Evolutionary conservation across 2,329 filamentous ascomycete species (phyloP), one percentile per base, ranked within the genome.

Genomic region (Hypoxylon sp.): DNA sequence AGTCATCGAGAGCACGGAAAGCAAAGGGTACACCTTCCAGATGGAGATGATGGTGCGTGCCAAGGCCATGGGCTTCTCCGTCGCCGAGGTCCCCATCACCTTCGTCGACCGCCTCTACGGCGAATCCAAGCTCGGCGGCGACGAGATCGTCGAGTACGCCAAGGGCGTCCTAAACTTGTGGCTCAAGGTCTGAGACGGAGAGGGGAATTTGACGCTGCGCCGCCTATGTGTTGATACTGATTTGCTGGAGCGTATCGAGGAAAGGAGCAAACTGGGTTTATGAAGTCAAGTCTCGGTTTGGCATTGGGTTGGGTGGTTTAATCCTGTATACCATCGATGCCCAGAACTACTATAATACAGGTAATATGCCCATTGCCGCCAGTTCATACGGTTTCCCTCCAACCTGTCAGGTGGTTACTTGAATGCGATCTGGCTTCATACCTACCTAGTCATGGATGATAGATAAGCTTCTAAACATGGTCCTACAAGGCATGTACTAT

Each of bases 11-110:
- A 92, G 87, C 79, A 97, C 93, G 7, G 91, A 97, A 84, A 95
- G 92, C 77, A 97, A 98, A 82, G 95, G 95, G 2, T 99, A 98
- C 79, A 94, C 91, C 41, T 99, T 99, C 85, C 95, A 99, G 87
- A 99, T 99, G 95, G 94, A 97, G 85, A 91, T 99, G 89, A 98
- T 97, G 90, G 94, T 98, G 7, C 86, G 94, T 65, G 95, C 95
- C 32, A 97, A 97, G 87, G 92, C 91, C 15, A 94, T 97, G 92
- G 94, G 95, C 0, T 97, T 88, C 82, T 91, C 89, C 37, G 94
- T 99, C 30, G 92, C 92, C 15, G 95, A 99, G 84, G 94, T 97
- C 64, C 95, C 95, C 11, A 99, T 99, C 71, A 92, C 88, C 22
- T 99, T 99, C 78, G 95, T 98, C 41, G 96, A 99, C 78, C 88